phyloP scores from a whole-genome alignment of 257 asterid species.

The Linderniella brevidens region DNA sequence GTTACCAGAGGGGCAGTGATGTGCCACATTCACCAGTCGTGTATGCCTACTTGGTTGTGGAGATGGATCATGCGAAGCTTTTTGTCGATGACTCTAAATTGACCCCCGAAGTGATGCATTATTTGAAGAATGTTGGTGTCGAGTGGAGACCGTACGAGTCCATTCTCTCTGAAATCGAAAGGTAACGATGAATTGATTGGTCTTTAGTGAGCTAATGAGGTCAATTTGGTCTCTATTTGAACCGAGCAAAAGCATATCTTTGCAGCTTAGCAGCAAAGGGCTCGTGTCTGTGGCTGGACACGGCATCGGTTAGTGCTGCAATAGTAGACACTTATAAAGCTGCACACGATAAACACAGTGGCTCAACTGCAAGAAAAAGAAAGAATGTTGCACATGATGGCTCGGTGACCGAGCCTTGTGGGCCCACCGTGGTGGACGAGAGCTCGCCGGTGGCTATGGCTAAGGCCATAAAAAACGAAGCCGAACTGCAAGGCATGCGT shows the following conservation, averaged over 20 bases:
- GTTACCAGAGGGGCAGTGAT: slow-evolving; percentile 74
- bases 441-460: slow-evolving; percentile 74
- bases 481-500: slow-evolving; percentile 88
- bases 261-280: slow-evolving; percentile 78
- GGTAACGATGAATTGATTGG: slow-evolving; percentile 21
- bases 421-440: slow-evolving; percentile 34
- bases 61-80: slow-evolving; percentile 67
- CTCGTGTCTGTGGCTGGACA: slow-evolving; percentile 73
- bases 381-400: slow-evolving; percentile 14
- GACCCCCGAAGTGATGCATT: slow-evolving; percentile 53
- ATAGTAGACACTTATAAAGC: slow-evolving; percentile 47
- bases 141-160: slow-evolving; percentile 68
- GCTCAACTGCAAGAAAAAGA: slow-evolving; percentile 15
- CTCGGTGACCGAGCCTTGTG: slow-evolving; percentile 11
- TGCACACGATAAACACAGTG: slow-evolving; percentile 37
- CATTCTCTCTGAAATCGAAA: slow-evolving; percentile 73
- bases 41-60: slow-evolving; percentile 85
- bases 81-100: slow-evolving; percentile 61
- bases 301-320: slow-evolving; percentile 81
- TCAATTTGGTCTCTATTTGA: not conserved
- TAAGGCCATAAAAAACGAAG: slow-evolving; percentile 90
- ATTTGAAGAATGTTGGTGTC: slow-evolving; percentile 67
- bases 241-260: slow-evolving; percentile 3
- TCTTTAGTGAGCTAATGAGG: not conserved
- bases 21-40: slow-evolving; percentile 84